These are phyloP conservation scores for Fusarium sambucinum DNA, from an alignment of 2,329 filamentous ascomycete species.

Conservation along the genomic window DNA sequence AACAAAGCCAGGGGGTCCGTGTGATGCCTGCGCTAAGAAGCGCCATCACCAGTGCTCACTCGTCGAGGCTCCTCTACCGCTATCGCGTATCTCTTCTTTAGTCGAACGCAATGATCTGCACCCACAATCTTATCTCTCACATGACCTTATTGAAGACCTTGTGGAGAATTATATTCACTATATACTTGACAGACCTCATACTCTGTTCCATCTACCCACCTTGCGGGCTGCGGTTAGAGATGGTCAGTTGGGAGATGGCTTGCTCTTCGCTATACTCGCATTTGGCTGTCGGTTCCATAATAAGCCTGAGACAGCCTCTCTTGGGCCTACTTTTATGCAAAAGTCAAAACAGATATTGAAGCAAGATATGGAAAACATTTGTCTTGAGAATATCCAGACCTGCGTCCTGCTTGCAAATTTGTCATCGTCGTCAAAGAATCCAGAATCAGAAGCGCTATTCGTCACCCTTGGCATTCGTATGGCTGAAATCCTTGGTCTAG, in stretches of 20 bases:
- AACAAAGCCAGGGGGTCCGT: conserved; percentile 3
- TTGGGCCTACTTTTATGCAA: conserved; percentile 12
- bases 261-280: conserved; percentile 8
- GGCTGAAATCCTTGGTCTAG: conserved; percentile 12
- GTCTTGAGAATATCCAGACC: conserved; percentile 17
- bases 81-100: background rate
- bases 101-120: background rate
- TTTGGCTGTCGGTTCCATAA: conserved; percentile 16
- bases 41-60: conserved; percentile 8
- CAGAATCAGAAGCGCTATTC: conserved; percentile 18
- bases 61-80: conserved; percentile 4
- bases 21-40: conserved; percentile 11
- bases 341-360: conserved; percentile 6
- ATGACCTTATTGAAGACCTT: conserved; percentile 17
- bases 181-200: conserved; percentile 15
- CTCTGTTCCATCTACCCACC: conserved; percentile 1
- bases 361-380: conserved; percentile 13
- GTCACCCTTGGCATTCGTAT: conserved; percentile 14
- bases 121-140: conserved; percentile 7
- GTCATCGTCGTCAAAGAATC: conserved; percentile 9
- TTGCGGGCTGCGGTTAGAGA: conserved; percentile 2
- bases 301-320: background rate
- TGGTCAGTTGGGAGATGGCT: background rate
- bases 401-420: conserved; percentile 15
- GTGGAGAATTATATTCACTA: conserved; percentile 22